Evolutionary conservation across 2,329 filamentous ascomycete species (phyloP).

Genomic region (Fusarium mundagurra): DNA sequence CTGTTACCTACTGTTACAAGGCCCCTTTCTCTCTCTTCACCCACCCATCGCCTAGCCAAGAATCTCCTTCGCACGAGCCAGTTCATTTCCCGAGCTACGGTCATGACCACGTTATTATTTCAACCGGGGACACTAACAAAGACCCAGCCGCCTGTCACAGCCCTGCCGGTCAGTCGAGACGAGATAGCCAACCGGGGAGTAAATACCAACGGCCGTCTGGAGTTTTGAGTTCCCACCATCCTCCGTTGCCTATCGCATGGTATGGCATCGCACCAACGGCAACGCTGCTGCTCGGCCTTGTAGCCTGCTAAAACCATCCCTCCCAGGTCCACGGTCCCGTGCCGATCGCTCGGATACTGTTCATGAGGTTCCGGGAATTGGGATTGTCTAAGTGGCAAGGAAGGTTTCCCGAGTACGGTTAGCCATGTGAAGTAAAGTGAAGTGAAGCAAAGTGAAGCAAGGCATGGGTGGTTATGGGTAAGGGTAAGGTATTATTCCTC

Average conservation of each 20-base stretch:
- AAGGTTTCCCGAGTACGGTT: constrained; percentile 25
- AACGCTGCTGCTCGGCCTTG: constrained; percentile 1
- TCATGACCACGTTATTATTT: constrained; percentile 31
- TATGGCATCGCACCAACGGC: not conserved
- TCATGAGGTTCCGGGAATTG: constrained; percentile 32
- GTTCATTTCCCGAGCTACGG: constrained; percentile 21
- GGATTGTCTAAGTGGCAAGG: constrained; percentile 28
- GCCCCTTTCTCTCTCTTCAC: constrained; percentile 27
- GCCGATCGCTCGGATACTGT: constrained; percentile 41
- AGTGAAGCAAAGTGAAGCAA: not conserved
- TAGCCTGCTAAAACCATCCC: constrained; percentile 7
- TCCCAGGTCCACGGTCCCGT: constrained; percentile 38
- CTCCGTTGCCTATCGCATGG: not conserved
- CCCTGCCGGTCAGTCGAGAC: constrained; percentile 24
- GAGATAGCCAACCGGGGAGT: constrained; percentile 31
- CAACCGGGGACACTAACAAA: constrained; percentile 9
- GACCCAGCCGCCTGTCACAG: constrained; percentile 33
- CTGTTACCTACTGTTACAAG: constrained; percentile 5
- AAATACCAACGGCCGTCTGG: constrained; percentile 16
- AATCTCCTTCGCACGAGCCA: constrained; percentile 36
- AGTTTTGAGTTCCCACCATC: constrained; percentile 30
- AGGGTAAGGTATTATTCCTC: constrained; percentile 14
- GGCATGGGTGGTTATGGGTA: not conserved
- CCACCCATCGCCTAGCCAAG: constrained; percentile 27
- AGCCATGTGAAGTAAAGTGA: not conserved